Percentiles rank a stretch among this genome's conserved stretches.
These are phyloP conservation scores for Millerozyma miso DNA, from an alignment of 805 yeast species.

Conservation along the genomic window DNA sequence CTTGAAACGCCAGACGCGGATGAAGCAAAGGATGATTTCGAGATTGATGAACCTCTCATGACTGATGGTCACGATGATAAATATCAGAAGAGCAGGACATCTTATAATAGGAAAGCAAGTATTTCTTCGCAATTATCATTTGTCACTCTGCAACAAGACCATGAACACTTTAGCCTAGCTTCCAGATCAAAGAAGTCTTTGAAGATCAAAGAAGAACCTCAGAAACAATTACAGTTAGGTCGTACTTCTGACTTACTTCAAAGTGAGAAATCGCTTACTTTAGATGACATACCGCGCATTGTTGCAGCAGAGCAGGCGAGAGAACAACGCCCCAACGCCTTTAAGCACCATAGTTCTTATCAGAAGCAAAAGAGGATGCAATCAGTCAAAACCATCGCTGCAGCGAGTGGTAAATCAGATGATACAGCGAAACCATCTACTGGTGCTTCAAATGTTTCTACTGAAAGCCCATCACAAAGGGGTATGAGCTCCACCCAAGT, in stretches of 20 bases:
- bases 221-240: constrained; percentile 42
- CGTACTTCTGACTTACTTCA: constrained; percentile 67
- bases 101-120: constrained; percentile 13
- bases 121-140: constrained; percentile 27
- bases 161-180: constrained; percentile 19
- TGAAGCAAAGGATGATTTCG: constrained; percentile 26
- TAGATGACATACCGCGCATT: constrained; percentile 95
- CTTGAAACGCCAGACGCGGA: constrained; percentile 59
- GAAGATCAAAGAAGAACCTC: constrained; percentile 36
- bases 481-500: background rate
- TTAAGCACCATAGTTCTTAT: constrained; percentile 64
- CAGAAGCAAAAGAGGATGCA: constrained; percentile 28
- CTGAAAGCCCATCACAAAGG: background rate
- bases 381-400: constrained; percentile 19
- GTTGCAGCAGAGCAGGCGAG: constrained; percentile 97
- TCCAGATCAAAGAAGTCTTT: constrained; percentile 19
- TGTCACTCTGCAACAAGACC: constrained; percentile 19
- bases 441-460: background rate
- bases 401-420: constrained; percentile 9
- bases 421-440: background rate
- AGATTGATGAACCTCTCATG: constrained; percentile 13
- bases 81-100: background rate
- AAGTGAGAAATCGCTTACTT: constrained; percentile 79
- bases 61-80: constrained; percentile 3
- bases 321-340: constrained; percentile 89